These are phyloP conservation scores for Juncus inflexus DNA, from an alignment of 176 grass and related monocot genomes.

Conservation along the genomic window DNA sequence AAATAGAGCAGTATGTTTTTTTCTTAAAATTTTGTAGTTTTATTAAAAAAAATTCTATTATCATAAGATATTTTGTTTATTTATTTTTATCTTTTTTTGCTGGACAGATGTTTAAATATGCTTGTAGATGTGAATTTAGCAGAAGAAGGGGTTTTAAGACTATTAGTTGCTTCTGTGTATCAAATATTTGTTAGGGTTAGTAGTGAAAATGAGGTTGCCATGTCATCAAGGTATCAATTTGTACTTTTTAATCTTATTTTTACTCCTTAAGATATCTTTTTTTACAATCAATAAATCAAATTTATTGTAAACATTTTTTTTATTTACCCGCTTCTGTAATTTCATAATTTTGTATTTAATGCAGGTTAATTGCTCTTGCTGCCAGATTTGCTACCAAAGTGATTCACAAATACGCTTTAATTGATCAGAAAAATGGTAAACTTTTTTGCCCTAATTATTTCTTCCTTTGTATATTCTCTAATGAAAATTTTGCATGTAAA, in stretches of 20 bases:
- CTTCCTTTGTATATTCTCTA: slow-evolving; percentile 22
- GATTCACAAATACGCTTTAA: slow-evolving; percentile 65
- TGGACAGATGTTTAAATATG: slow-evolving; percentile 72
- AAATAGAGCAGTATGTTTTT: slow-evolving; percentile 87
- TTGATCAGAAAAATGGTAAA: slow-evolving; percentile 52
- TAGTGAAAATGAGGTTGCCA: slow-evolving; percentile 55
- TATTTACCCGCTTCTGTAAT: background rate
- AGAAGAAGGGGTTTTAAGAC: slow-evolving; percentile 88
- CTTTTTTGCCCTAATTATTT: slow-evolving; percentile 7
- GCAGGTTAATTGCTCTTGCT: slow-evolving; percentile 87
- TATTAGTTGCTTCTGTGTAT: slow-evolving; percentile 72
- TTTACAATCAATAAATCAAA: too few species aligned
- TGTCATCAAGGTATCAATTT: slow-evolving; percentile 64
- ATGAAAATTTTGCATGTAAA: slow-evolving; percentile 29
- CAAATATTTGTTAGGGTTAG: slow-evolving; percentile 52
- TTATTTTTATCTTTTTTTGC: slow-evolving; percentile 15
- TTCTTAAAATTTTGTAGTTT: background rate
- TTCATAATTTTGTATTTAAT: slow-evolving; percentile 10
- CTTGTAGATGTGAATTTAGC: slow-evolving; percentile 80
- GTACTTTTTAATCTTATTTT: slow-evolving; percentile 7
- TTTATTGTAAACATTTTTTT: too few species aligned
- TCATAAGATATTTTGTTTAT: background rate
- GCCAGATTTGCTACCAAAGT: slow-evolving; percentile 83
- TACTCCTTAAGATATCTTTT: too few species aligned
- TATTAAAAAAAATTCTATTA: background rate